These are phyloP conservation scores for Coccomyxa sp. DNA, from an alignment of 139 green algal genomes.

Conservation along the genomic window DNA sequence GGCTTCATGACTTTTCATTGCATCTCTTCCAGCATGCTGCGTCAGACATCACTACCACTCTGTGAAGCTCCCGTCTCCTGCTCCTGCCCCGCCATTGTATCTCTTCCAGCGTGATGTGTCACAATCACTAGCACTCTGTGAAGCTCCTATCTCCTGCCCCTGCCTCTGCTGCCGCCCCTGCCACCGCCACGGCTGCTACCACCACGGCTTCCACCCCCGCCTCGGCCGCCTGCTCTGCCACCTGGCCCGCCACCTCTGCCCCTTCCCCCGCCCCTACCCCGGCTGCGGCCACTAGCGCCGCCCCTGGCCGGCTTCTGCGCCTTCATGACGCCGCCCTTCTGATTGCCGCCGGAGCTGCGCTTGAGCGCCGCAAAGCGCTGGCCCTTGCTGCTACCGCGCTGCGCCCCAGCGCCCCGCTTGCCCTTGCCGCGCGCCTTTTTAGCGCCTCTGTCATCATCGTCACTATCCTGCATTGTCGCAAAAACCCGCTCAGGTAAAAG, in stretches of 20 bases:
- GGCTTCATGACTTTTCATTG: neutral
- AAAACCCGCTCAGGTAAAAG: no score
- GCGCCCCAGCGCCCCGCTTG: neutral
- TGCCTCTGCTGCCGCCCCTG: neutral
- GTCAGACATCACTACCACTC: no score
- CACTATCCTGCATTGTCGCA: neutral
- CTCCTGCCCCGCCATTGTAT: neutral
- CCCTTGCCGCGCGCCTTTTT: neutral
- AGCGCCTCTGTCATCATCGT: neutral
- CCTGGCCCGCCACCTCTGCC: constrained; percentile 5
- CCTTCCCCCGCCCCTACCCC: neutral
- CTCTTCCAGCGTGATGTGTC: neutral
- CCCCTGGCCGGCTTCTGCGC: neutral
- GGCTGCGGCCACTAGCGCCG: constrained; percentile 1
- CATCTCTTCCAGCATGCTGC: neutral
- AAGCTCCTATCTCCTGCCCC: neutral
- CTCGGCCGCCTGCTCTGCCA: neutral
- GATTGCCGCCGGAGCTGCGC: neutral
- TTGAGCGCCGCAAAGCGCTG: neutral
- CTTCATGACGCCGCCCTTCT: neutral
- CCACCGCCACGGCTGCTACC: constrained; percentile 8
- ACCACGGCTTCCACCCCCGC: constrained; percentile 1
- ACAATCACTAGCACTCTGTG: neutral
- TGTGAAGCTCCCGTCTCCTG: neutral
- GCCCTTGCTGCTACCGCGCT: constrained; percentile 38